phyloP scores from a whole-genome alignment of 768 basidiomycete species.

The Tulasnella sp. region DNA sequence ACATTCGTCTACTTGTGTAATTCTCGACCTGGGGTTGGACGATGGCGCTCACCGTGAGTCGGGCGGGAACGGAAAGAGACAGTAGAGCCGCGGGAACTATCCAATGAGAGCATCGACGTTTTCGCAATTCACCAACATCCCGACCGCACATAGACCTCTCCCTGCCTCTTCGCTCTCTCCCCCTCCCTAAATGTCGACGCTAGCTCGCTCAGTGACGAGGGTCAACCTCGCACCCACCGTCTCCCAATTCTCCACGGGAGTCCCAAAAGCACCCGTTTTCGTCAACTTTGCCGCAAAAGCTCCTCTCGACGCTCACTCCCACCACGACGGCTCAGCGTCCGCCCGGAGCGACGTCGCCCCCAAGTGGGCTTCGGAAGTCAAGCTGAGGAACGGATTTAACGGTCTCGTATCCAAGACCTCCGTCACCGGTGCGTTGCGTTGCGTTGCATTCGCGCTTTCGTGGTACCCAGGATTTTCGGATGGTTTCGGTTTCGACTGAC shows the following conservation, averaged over 20 bases:
- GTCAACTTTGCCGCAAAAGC: conserved; percentile 64
- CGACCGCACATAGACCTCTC: not conserved
- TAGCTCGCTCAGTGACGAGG: conserved; percentile 14
- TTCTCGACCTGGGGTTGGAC: no score
- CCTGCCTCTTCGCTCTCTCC: not conserved
- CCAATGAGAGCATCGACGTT: not conserved
- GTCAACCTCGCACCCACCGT: conserved; percentile 72
- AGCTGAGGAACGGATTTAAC: not conserved
- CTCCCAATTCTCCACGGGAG: conserved; percentile 63
- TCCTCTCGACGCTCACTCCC: conserved; percentile 42
- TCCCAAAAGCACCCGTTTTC: conserved; percentile 55
- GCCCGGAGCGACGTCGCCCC: conserved; percentile 54
- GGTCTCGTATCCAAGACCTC: not conserved
- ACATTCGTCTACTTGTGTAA: no score
- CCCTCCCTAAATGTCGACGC: not conserved
- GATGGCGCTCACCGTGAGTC: not conserved
- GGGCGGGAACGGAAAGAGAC: not conserved
- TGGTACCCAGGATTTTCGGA: not conserved
- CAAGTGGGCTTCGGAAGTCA: conserved; percentile 48
- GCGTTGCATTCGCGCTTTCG: not conserved
- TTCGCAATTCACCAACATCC: not conserved
- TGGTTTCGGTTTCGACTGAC: not conserved
- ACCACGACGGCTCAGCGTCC: conserved; percentile 35
- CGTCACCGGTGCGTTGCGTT: not conserved
- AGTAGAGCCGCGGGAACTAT: not conserved